Evolutionary conservation across 1,284 basidiomycete genomes (phyloP), one percentile per base, ranked within the genome.

Genomic region (Trametes versicolor): DNA sequence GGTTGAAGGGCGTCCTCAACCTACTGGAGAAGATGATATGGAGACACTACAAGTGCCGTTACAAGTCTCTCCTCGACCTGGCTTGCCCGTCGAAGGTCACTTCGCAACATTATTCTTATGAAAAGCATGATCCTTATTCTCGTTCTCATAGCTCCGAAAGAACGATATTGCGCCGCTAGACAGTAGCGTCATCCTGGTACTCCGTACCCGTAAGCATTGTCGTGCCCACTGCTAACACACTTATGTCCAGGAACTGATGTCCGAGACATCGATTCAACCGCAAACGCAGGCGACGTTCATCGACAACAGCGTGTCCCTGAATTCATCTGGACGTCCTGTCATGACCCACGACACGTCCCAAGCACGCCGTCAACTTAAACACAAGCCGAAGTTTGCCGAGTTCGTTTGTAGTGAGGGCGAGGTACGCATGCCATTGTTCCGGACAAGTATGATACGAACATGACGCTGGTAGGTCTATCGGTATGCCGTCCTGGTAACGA

Each of bases 301-400:
- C 25, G 70, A 68, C 9, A 71, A 65, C 21, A 78, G 84, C 50
- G 69, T 76, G 19, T 85, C 86, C 25, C 64, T 85, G 37, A 82
- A 88, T 60, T 85, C 85, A 0, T 75, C 75, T 4, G 85, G 84
- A 32, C 80, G 81, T 50, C 78, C 80, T 3, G 81, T 85, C 27
- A 47, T 79, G 17, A 71, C 80, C 27, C 72, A 80, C 25, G 84
- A 83, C 0, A 71, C 80, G 8, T 83, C 86, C 13, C 83, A 88
- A 70, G 83, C 83, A 10, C 80, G 74, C 63, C 74, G 76, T 41
- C 77, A 85, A 25, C 78, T 76, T 1, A 80, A 80, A 64, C 68
- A 79, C 62, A 95, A 95, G 74, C 94, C 95, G 13, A 86, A 87
- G 10, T 95, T 96, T 72, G 83, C 86, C 0, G 92, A 95, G 67